Conservation (phyloP, 2,329 filamentous ascomycete species). For the Fusarium virguliforme region DNA sequence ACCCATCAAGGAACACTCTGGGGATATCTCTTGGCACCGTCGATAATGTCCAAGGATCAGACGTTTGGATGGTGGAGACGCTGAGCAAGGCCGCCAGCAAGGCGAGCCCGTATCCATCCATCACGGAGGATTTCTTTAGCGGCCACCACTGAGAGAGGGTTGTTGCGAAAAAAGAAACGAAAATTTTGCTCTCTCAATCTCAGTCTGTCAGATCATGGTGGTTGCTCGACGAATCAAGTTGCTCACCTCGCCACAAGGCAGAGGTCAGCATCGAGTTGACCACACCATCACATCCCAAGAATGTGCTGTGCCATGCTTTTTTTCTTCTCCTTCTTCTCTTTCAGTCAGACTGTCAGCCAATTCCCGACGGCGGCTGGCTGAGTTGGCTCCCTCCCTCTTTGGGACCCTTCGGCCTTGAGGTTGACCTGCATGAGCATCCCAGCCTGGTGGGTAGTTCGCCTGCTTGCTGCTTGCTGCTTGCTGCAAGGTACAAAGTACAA, state of each 20-base stretch:
- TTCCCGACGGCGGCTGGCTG: slow-evolving; percentile 40
- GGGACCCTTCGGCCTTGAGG: slow-evolving; percentile 22
- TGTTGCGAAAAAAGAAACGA: slow-evolving; percentile 29
- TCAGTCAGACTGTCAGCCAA: slow-evolving; percentile 28
- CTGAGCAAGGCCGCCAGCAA: slow-evolving; percentile 22
- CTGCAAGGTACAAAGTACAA: slow-evolving; percentile 43
- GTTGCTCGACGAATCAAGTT: slow-evolving; percentile 41
- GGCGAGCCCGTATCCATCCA: neutral
- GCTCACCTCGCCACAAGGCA: slow-evolving; percentile 38
- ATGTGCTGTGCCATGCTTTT: slow-evolving; percentile 18
- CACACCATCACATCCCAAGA: slow-evolving; percentile 29
- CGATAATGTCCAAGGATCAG: slow-evolving; percentile 38
- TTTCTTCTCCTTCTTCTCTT: neutral
- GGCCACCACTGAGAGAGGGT: slow-evolving; percentile 23
- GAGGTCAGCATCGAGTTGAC: slow-evolving; percentile 30
- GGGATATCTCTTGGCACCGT: slow-evolving; percentile 52
- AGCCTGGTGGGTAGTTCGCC: slow-evolving; percentile 20
- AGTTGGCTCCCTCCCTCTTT: slow-evolving; percentile 43
- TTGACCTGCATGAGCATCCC: slow-evolving; percentile 43
- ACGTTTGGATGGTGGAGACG: slow-evolving; percentile 33
- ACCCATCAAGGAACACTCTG: slow-evolving; percentile 37
- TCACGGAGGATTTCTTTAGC: slow-evolving; percentile 34
- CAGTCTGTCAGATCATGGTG: slow-evolving; percentile 48
- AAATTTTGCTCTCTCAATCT: slow-evolving; percentile 36
- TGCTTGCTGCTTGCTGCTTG: slow-evolving; percentile 21